A percentile compares a stretch with the other conserved stretches of the same genome.
Evolutionary conservation across 2,329 filamentous ascomycete genomes (phyloP).

Genomic region (Xylariaceae sp.): DNA sequence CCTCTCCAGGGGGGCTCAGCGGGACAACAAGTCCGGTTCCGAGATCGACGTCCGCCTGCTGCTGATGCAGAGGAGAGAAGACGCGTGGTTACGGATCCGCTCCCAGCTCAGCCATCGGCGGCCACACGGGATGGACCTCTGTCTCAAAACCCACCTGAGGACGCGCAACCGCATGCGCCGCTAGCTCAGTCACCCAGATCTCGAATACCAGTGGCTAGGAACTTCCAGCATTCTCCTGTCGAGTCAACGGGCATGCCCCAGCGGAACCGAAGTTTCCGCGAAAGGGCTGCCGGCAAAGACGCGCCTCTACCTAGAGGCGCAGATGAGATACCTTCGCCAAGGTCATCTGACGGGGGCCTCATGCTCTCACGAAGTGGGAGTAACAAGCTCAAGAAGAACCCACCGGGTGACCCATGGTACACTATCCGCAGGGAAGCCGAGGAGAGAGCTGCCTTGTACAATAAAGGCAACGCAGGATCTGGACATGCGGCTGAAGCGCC

Average conservation of each 20-base stretch:
- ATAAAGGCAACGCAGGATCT: conserved; percentile 11
- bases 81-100: conserved; percentile 14
- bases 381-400: conserved; percentile 52
- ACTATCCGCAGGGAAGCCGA: conserved; percentile 36
- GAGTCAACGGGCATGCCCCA: conserved; percentile 33
- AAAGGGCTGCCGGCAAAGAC: conserved; percentile 43
- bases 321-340: conserved; percentile 14
- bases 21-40: conserved; percentile 26
- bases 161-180: conserved; percentile 19
- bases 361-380: conserved; percentile 42
- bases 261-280: conserved; percentile 54
- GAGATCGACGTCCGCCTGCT: conserved; percentile 18
- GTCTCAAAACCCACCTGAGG: conserved; percentile 26
- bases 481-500: conserved; percentile 4
- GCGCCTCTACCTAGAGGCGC: conserved; percentile 26
- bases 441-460: conserved; percentile 25
- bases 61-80: conserved; percentile 17
- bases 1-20: conserved; percentile 12
- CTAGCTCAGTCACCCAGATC: conserved; percentile 22
- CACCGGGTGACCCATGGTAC: conserved; percentile 44
- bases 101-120: conserved; percentile 18
- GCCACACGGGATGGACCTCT: conserved; percentile 18
- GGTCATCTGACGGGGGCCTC: conserved; percentile 25
- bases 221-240: conserved; percentile 15
- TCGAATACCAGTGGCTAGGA: conserved; percentile 19